phyloP scores from a whole-genome alignment of 148 eudicot genomes.

The Pharnaceum exiguum region DNA sequence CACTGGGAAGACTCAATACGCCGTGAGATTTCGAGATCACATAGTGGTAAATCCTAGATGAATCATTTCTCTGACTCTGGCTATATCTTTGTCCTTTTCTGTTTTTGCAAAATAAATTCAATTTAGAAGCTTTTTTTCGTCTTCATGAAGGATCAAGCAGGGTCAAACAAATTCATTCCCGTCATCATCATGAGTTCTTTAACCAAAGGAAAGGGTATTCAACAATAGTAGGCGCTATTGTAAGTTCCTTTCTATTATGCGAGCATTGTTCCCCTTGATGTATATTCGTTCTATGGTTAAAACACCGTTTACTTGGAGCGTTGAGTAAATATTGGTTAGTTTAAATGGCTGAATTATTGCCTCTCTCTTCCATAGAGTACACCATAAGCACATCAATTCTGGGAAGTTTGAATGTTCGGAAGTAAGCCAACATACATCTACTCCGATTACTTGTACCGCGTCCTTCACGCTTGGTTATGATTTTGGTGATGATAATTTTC shows the following conservation, averaged over 20 bases:
- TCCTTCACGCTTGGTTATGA: too few species aligned
- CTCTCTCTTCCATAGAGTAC: too few species aligned
- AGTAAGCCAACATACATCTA: too few species aligned
- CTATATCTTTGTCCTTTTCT: not conserved
- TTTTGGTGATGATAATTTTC: too few species aligned
- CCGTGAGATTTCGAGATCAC: conserved; percentile 27
- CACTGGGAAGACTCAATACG: conserved; percentile 73
- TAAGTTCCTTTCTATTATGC: conserved; percentile 43
- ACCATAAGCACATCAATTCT: too few species aligned
- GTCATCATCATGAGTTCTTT: conserved; percentile 36
- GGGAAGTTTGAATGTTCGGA: too few species aligned
- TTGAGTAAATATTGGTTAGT: too few species aligned
- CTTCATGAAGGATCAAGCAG: conserved; percentile 19
- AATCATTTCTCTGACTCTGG: not conserved
- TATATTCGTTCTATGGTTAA: too few species aligned
- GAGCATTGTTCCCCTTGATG: too few species aligned
- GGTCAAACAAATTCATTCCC: conserved; percentile 18
- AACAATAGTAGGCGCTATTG: conserved; percentile 44
- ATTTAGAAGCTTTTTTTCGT: not conserved
- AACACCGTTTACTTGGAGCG: too few species aligned
- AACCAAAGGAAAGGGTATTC: conserved; percentile 44
- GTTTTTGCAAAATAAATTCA: not conserved
- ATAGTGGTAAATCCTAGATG: conserved; percentile 20
- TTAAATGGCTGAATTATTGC: too few species aligned
- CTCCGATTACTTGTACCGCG: too few species aligned